phyloP scores from a whole-genome alignment of 768 basidiomycete species.

The Tylopilus balloui region DNA sequence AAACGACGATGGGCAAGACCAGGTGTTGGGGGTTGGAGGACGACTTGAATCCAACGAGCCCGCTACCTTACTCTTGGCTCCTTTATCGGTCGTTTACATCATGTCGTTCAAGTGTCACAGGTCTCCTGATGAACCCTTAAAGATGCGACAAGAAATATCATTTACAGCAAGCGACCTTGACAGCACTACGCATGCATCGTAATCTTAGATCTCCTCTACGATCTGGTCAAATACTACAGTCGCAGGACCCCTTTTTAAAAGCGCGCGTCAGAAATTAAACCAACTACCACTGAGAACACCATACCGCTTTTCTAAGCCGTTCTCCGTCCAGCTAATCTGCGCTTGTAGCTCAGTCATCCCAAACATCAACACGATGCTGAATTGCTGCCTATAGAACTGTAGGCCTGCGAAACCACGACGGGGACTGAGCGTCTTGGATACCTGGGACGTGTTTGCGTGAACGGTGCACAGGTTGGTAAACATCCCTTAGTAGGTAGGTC shows the following conservation, averaged over 20 bases:
- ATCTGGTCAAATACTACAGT: slow-evolving; percentile 32
- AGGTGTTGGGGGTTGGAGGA: too few relatives aligned
- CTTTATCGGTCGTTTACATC: too few relatives aligned
- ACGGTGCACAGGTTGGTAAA: slow-evolving; percentile 23
- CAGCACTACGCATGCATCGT: background rate
- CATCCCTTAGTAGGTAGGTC: slow-evolving; percentile 20
- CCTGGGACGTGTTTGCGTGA: slow-evolving; percentile 25
- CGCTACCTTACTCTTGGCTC: too few relatives aligned
- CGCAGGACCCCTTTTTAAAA: slow-evolving; percentile 28
- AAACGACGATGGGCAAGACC: background rate
- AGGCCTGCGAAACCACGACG: slow-evolving; percentile 27
- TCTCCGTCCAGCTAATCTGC: slow-evolving; percentile 42
- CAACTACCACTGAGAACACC: background rate
- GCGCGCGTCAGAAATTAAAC: background rate
- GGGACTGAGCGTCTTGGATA: slow-evolving; percentile 29
- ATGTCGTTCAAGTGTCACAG: too few relatives aligned
- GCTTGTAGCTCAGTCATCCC: slow-evolving; percentile 47
- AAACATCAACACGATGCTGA: slow-evolving; percentile 40
- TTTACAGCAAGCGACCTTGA: background rate
- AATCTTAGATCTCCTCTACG: slow-evolving; percentile 24
- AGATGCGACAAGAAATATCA: too few relatives aligned
- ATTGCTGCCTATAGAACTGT: slow-evolving; percentile 31
- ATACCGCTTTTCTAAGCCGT: slow-evolving; percentile 26
- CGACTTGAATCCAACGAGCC: too few relatives aligned
- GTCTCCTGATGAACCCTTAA: too few relatives aligned